Base-by-base conservation (phyloP, 2,329 filamentous ascomycete species). In the Fusarium lateritium region DNA sequence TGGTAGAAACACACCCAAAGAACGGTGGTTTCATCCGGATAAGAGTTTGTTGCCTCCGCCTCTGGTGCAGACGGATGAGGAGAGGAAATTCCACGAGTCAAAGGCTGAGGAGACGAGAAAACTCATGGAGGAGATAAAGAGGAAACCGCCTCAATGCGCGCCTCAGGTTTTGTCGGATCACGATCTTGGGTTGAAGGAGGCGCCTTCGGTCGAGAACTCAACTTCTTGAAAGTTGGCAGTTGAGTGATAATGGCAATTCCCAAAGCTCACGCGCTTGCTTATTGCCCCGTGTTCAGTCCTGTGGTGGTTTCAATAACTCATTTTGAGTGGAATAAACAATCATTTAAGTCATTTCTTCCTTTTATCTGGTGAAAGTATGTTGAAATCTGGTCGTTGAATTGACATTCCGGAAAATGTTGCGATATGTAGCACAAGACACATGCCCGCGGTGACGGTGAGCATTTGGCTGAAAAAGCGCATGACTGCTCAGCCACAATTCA, bases 401-500 rank as follows among this genome's bases (percentile, higher is more conserved):
- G 4, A 11, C 28, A 31, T 31, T 31, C 13, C 13, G 10, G n/a
- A 40, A 40, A 21, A 21, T 21, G 38, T 11, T 4, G 38, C 9
- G 19, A 40, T 19, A 24, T 7, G 14, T 44, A 17, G 17, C 21
- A 21, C 17, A 34, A 14, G 17, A 26, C 45, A 33, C 34, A 26
- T 59, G 22, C n/a, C 33, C 19, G 34, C 24, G n/a, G 10, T 11
- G 17, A 26, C 15, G 3, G 28, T 31, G 10, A 31, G 10, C 10
- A 11, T 31, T 40, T 22, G 38, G n/a, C n/a, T 11, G 10, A n/a
- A 13, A 13, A 63, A 47, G 42, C 22, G 44, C n/a, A 36, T 56
- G 56, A 46, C 31, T 52, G 34, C 52, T 65, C 21, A 56, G 64
- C 50, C 58, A 22, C 59, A 58, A 39, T 42, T 33, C 3, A 13